Evolutionary conservation across 2,329 filamentous ascomycete genomes (phyloP), one percentile per base, ranked within the genome.

Genomic region (Trichoderma hamatum): DNA sequence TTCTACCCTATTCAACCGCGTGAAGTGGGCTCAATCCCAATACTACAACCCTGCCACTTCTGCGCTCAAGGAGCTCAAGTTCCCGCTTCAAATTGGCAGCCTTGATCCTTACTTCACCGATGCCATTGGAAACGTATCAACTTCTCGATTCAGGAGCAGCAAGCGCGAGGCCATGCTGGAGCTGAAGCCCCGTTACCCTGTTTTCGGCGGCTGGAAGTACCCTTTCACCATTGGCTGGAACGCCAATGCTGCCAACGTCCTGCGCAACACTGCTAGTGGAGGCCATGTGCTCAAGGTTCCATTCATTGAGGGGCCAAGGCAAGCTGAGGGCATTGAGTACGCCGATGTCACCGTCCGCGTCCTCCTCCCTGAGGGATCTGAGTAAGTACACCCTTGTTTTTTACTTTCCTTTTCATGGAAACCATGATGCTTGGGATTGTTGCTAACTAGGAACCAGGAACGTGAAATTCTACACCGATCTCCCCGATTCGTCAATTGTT

Each of bases 131-230:
- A 99, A 99, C 77, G 94, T 99, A 34, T 97, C 94, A 32, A 99
- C 96, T 0, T 97, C 94, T 68, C 88, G 88, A 71, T 99, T 97
- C 86, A 88, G 94, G 71, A 89, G 85, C 73, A 92, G 88, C 78
- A 88, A 86, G 78, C 89, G 91, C 26, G 92, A 95, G 80, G 91
- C 92, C n/a, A 83, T 91, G 52, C 86, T 99, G 32, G 94, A 97
- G 80, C 85, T 97, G 72, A 96, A 94, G 84, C 96, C 96, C 24
- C 89, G 96, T 64, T 99, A 97, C 80, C 96, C 96, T n/a, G 80
- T 99, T 28, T 99, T 97, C 76, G 96, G 96, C 70, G 94, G 93
- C 70, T 99, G 96, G 96, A 97, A 97, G 81, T 98, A 97, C 81
- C 96, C 92, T 73, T 99, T 98, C 84, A 93, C 92, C 70, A 90